Conservation (phyloP, 2,329 filamentous ascomycete genomes). For the Alternaria viburni region DNA sequence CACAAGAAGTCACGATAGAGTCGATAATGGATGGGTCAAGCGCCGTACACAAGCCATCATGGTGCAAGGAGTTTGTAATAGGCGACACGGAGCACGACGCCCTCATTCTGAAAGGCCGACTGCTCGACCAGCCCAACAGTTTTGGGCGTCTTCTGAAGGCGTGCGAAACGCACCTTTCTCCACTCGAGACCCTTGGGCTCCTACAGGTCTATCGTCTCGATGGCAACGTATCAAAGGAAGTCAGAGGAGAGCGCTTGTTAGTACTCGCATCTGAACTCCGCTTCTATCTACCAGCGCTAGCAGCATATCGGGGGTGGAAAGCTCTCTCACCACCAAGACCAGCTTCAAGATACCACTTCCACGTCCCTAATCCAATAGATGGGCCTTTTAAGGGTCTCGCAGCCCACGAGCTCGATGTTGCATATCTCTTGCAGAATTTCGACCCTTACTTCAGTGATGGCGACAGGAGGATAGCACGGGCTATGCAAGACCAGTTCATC, state of each 20-base stretch:
- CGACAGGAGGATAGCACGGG: slow-evolving; percentile 12
- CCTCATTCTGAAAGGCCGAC: slow-evolving; percentile 32
- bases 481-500: slow-evolving; percentile 35
- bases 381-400: slow-evolving; percentile 28
- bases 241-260: slow-evolving; percentile 17
- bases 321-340: slow-evolving; percentile 1
- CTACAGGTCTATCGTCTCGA: slow-evolving; percentile 49
- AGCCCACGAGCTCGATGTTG: slow-evolving; percentile 42
- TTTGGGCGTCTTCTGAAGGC: slow-evolving; percentile 19
- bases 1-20: slow-evolving; percentile 21
- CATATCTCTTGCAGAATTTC: slow-evolving; percentile 37
- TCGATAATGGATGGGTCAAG: slow-evolving; percentile 20
- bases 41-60: slow-evolving; percentile 47
- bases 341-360: slow-evolving; percentile 36
- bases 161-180: slow-evolving; percentile 24
- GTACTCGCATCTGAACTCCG: slow-evolving; percentile 54
- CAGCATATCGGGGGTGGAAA: slow-evolving; percentile 45
- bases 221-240: slow-evolving; percentile 34
- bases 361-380: slow-evolving; percentile 35
- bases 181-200: slow-evolving; percentile 22
- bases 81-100: slow-evolving; percentile 56
- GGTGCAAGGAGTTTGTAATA: slow-evolving; percentile 56
- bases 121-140: slow-evolving; percentile 38
- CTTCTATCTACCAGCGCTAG: slow-evolving; percentile 52
- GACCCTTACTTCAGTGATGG: slow-evolving; percentile 20